phyloP scores from a whole-genome alignment of 106 monocot genomes.

The Narthecium ossifragum region DNA sequence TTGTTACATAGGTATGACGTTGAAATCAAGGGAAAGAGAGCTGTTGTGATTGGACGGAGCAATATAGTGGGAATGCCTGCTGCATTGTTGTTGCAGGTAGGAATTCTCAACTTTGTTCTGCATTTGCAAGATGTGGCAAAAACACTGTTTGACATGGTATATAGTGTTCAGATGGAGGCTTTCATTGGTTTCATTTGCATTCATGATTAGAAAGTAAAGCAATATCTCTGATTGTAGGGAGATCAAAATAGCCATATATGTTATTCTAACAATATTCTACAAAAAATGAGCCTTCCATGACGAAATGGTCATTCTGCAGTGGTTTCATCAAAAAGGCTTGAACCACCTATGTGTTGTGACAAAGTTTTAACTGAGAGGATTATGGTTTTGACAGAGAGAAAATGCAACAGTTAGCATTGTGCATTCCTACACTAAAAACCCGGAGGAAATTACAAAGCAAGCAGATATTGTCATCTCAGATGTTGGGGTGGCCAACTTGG shows the following conservation, averaged over 20 bases:
- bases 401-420: constrained; percentile 89
- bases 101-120: background rate
- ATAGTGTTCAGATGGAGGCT: background rate
- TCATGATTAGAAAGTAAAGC: background rate
- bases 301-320: background rate
- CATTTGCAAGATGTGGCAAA: background rate
- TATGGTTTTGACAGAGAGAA: constrained; percentile 42
- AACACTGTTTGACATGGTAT: background rate
- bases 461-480: constrained; percentile 91
- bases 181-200: background rate
- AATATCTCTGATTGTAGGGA: no score
- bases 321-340: background rate
- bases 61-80: constrained; percentile 95
- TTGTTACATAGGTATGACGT: constrained; percentile 57
- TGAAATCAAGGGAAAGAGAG: constrained; percentile 84
- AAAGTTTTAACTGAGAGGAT: background rate
- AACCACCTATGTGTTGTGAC: background rate
- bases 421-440: constrained; percentile 80
- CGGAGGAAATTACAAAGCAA: constrained; percentile 84
- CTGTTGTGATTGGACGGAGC: constrained; percentile 93
- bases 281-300: background rate
- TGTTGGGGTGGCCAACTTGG: constrained; percentile 82
- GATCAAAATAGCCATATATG: no score
- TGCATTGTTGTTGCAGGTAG: constrained; percentile 83
- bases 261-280: background rate